phyloP scores from a whole-genome alignment of 805 yeast genomes.

The Lipomyces mesembrius region DNA sequence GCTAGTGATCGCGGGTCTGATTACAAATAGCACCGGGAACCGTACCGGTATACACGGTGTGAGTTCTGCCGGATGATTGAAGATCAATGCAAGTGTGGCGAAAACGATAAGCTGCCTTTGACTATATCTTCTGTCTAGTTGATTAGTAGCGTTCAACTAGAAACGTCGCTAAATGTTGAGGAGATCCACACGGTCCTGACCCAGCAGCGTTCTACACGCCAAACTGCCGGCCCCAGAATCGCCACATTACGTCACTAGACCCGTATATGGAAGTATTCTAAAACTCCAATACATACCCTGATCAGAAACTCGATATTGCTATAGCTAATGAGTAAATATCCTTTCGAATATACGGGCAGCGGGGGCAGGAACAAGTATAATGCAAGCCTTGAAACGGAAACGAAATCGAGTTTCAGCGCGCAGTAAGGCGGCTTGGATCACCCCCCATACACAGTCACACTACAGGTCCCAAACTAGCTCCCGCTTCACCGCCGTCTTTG shows the following conservation, averaged over 20 bases:
- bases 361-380: not conserved
- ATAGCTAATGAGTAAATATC: not conserved
- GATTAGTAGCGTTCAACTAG: not conserved
- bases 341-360: not conserved
- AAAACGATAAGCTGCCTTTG: not conserved
- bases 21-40: conserved; percentile 10
- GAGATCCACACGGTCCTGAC: not conserved
- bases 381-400: not conserved
- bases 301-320: not conserved
- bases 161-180: not conserved
- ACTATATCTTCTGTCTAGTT: not conserved
- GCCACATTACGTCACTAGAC: not conserved
- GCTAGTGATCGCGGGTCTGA: not conserved
- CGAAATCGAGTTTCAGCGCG: no score
- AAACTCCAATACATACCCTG: not conserved
- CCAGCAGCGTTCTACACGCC: not conserved
- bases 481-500: not conserved
- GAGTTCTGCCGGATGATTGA: not conserved
- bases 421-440: not conserved
- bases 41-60: not conserved
- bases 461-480: no score
- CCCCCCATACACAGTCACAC: not conserved
- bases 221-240: not conserved
- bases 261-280: not conserved
- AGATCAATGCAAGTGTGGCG: not conserved